Conservation (phyloP, 352 stramenopile genomes). For the Pythium insidiosum region DNA sequence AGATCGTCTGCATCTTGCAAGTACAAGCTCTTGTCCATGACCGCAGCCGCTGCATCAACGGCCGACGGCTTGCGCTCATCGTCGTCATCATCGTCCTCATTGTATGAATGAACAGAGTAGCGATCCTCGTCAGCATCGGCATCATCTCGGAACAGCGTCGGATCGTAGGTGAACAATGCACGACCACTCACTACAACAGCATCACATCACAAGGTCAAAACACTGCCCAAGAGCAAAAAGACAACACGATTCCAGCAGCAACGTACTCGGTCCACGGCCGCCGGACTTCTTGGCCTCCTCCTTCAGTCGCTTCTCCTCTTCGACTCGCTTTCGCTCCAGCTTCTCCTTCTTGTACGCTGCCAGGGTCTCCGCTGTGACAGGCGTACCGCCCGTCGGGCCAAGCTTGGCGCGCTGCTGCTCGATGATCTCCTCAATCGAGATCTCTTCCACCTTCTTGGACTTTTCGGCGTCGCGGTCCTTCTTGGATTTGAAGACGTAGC, state of each 20-base stretch:
- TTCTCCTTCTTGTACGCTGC: conserved; percentile 89
- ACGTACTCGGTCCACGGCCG: conserved; percentile 79
- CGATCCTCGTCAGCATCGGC: conserved; percentile 81
- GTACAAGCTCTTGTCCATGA: conserved; percentile 84
- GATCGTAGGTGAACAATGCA: conserved; percentile 87
- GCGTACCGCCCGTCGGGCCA: conserved; percentile 74
- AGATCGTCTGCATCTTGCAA: conserved; percentile 72
- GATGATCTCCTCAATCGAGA: conserved; percentile 89
- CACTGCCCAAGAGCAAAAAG: conserved; percentile 4
- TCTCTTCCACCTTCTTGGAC: conserved; percentile 70
- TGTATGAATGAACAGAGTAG: conserved; percentile 64
- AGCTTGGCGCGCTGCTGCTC: conserved; percentile 86
- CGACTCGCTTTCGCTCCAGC: conserved; percentile 54
- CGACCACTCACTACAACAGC: conserved; percentile 76
- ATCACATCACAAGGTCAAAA: conserved; percentile 1
- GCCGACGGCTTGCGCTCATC: conserved; percentile 30
- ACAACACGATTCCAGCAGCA: conserved; percentile 7
- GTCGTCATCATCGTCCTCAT: conserved; percentile 37
- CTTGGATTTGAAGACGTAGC: conserved; percentile 86
- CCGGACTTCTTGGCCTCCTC: conserved; percentile 82
- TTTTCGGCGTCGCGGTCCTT: conserved; percentile 82
- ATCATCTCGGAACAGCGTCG: conserved; percentile 88
- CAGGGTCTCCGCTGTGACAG: conserved; percentile 83
- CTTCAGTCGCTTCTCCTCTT: conserved; percentile 79
- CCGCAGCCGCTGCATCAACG: conserved; percentile 43